Evolutionary conservation across 306 rosid species (phyloP).

Genomic region (Medicago truncatula): DNA sequence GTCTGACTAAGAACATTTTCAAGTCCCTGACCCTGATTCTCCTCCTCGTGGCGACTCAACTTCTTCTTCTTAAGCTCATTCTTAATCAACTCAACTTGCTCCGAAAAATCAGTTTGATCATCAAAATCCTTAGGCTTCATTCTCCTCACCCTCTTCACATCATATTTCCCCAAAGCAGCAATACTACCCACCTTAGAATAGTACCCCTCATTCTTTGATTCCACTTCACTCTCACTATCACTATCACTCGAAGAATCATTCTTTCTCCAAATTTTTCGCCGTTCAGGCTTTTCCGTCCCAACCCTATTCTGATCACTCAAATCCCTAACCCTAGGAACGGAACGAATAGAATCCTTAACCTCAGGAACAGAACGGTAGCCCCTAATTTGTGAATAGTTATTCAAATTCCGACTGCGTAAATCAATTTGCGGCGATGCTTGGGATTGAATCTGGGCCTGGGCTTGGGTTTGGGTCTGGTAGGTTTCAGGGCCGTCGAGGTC

Average conservation of each 20-base stretch:
- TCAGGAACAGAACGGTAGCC: slow-evolving; percentile 50
- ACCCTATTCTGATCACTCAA: slow-evolving; percentile 1
- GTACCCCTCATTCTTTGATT: slow-evolving; percentile 3
- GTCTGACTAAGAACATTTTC: slow-evolving; percentile 60
- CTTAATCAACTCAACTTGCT: slow-evolving; percentile 72
- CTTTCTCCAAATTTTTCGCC: slow-evolving; percentile 49
- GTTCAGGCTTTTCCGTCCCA: slow-evolving; percentile 33
- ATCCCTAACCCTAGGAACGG: slow-evolving; percentile 42
- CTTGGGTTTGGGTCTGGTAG: slow-evolving; percentile 9
- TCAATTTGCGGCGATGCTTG: slow-evolving; percentile 37
- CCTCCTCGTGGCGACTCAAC: slow-evolving; percentile 44
- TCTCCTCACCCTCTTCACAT: slow-evolving; percentile 71
- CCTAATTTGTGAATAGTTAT: slow-evolving; percentile 45
- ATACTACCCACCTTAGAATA: slow-evolving; percentile 59
- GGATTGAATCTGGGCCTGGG: not conserved
- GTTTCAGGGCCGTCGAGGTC: slow-evolving; percentile 67
- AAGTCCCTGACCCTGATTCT: slow-evolving; percentile 45
- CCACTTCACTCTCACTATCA: slow-evolving; percentile 47
- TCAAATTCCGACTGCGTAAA: slow-evolving; percentile 40
- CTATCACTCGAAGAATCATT: slow-evolving; percentile 48
- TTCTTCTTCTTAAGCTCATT: slow-evolving; percentile 64
- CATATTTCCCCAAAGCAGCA: slow-evolving; percentile 81
- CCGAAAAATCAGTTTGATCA: slow-evolving; percentile 54
- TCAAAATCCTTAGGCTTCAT: slow-evolving; percentile 50
- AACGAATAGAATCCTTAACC: slow-evolving; percentile 35